Evolutionary conservation across 2,329 filamentous ascomycete species (phyloP).

Genomic region (Immersiporthe knoxdaviesiana): DNA sequence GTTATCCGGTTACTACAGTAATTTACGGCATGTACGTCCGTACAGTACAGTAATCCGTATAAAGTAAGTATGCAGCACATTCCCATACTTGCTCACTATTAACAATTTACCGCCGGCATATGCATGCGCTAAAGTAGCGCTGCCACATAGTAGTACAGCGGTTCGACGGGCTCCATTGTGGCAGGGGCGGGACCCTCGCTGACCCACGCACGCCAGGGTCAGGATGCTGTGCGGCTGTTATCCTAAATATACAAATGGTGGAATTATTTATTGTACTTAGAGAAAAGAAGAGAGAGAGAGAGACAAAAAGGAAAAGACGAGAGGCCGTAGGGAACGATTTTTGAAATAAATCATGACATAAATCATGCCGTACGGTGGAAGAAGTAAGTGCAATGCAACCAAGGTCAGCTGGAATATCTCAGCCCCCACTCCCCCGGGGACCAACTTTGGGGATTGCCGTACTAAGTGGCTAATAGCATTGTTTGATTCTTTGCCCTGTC

Average conservation of each 20-base stretch:
- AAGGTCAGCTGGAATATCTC: too few species aligned
- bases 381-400: too few species aligned
- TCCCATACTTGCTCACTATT: neutral
- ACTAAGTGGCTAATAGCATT: too few species aligned
- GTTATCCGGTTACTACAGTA: too few species aligned
- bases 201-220: neutral
- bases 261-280: neutral
- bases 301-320: too few species aligned
- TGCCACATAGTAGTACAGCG: neutral
- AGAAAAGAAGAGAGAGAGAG: neutral
- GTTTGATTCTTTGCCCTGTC: too few species aligned
- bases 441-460: too few species aligned
- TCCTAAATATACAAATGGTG: neutral
- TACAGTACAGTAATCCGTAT: neutral
- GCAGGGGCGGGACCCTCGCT: neutral
- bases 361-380: too few species aligned
- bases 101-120: neutral
- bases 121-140: neutral
- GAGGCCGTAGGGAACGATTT: too few species aligned
- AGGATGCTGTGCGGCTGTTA: neutral
- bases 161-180: neutral
- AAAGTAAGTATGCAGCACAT: neutral
- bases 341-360: too few species aligned
- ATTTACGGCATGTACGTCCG: neutral
- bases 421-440: too few species aligned